Base-by-base conservation (phyloP, 768 basidiomycete species). In the Amanita exitialis region DNA sequence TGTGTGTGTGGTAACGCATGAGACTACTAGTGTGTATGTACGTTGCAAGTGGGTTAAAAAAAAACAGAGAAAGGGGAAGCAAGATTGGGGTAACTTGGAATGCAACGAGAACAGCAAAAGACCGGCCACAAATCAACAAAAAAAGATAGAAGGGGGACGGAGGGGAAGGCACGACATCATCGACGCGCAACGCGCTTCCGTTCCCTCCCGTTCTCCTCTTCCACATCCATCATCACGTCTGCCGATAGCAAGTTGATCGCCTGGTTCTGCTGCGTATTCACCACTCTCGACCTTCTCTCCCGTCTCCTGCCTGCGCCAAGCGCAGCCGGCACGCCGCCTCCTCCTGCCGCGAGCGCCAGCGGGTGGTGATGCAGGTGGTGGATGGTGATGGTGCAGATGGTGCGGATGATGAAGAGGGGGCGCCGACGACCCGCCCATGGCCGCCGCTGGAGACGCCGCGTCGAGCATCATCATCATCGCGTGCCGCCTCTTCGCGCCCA, bases 381-480 rank as follows among this genome's bases (percentile, higher is more conserved):
- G 32, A 12, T 32, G 32, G 3, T 13, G 13, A 32, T 32, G 32
- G 32, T 32, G 12, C 10, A 13, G 32, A 13, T 32, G 32, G 5
- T 32, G 8, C 10, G 1, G 49, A 16, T 15, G 50, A 10, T 7
- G 49, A 15, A 7, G 49, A 45, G 9, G 49, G 16, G 20, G 25
- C 6, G 10, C 10, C 20, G 47, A 15, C 42, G 32, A 66, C 66
- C 69, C 60, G 10, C 66, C 61, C 13, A 71, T 65, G 20, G 70
- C 59, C 23, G 69, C 68, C 0, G 72, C 56, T 10, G 75, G 56
- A 3, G 74, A 58, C 13, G 71, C 58, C 0, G 82, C 68, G 56
- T 87, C 85, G 3, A 84, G 73, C 74, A 83, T 78, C 76, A 86
- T 80, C 81, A 88, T 86, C 59, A 84, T 75, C 0, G 84, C 83